Base-by-base conservation (phyloP, 1,139 yeast genomes). In the Pichia sp. region DNA sequence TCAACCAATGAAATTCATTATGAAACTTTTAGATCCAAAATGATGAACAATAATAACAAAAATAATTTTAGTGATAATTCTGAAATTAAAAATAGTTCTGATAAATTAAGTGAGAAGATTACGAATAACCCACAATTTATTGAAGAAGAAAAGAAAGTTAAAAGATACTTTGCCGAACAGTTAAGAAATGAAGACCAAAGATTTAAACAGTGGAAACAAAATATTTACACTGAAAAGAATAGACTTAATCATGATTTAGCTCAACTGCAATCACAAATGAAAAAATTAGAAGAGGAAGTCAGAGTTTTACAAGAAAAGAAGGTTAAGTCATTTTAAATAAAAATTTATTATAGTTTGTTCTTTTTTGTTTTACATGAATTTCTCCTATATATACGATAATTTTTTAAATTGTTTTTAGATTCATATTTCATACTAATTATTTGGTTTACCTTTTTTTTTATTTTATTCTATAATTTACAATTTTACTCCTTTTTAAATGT, bases 171-270 rank as follows among this genome's bases (percentile, higher is more conserved):
- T 68, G 92, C 97, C n/a, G 97, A 90, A 64, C 97, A 92, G 69
- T 96, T 94, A 52, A 89, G 90, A 70, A 87, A 87, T 41, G 98
- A 92, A 69, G 98, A 94, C 62, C 95, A 87, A 61, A 78, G 98
- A 63, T 94, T 92, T 70, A 83, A 95, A 71, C 96, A 90, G 71
- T 92, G 98, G 97, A 97, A 90, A 68, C 87, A 89, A 56, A 90
- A 90, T 63, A 87, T 92, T 57, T 94, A 89, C 53, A 87, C 86
- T 56, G 97, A 90, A 70, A 82, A 97, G 68, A 87, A 89, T 67
- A 80, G 96, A 65, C 76, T 94, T 64, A 92, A 92, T 68, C 86
- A 83, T 66, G 98, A 92, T 66, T 76, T 94, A 61, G 97, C 90
- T 60, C 89, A 85, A 56, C 78, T 92, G 68, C 97, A 90, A 50